Conservation (phyloP, 2,329 filamentous ascomycete species). For the Alternaria alternata region DNA sequence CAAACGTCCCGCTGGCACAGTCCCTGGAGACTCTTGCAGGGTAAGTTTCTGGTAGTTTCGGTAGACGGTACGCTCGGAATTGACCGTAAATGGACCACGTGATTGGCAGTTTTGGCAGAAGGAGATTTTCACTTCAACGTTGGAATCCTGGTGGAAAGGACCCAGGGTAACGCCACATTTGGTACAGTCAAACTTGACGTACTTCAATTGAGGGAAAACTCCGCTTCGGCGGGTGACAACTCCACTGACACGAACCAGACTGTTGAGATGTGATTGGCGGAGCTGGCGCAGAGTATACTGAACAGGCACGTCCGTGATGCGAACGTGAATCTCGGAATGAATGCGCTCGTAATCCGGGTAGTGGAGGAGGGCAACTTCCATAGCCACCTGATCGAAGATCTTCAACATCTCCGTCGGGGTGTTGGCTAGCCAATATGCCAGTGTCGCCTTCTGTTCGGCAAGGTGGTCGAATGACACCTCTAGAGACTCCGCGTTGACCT, state of each 20-base stretch:
- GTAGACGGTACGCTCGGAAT: conserved; percentile 97
- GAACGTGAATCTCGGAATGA: conserved; percentile 96
- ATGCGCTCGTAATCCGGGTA: conserved; percentile 98
- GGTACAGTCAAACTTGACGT: conserved; percentile 96
- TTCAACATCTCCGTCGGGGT: conserved; percentile 94
- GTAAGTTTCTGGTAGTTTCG: conserved; percentile 99
- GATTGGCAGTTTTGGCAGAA: conserved; percentile 98
- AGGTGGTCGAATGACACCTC: conserved; percentile 97
- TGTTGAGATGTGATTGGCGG: conserved; percentile 94
- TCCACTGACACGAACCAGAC: conserved; percentile 89
- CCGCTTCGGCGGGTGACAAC: conserved; percentile 94
- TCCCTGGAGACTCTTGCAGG: conserved; percentile 94
- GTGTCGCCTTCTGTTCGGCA: conserved; percentile 85
- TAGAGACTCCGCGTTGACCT: conserved; percentile 93
- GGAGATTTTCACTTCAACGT: conserved; percentile 92
- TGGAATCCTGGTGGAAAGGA: conserved; percentile 97
- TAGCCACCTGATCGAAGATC: conserved; percentile 94
- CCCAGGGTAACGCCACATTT: conserved; percentile 93
- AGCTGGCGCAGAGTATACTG: conserved; percentile 95
- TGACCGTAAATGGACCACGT: conserved; percentile 90
- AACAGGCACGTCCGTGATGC: conserved; percentile 92
- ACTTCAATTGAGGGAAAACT: conserved; percentile 97
- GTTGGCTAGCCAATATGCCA: conserved; percentile 96
- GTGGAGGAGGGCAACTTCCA: conserved; percentile 94
- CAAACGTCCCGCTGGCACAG: conserved; percentile 92